phyloP scores from a whole-genome alignment of 306 rosid genomes.

The Hippophae tibetana region DNA sequence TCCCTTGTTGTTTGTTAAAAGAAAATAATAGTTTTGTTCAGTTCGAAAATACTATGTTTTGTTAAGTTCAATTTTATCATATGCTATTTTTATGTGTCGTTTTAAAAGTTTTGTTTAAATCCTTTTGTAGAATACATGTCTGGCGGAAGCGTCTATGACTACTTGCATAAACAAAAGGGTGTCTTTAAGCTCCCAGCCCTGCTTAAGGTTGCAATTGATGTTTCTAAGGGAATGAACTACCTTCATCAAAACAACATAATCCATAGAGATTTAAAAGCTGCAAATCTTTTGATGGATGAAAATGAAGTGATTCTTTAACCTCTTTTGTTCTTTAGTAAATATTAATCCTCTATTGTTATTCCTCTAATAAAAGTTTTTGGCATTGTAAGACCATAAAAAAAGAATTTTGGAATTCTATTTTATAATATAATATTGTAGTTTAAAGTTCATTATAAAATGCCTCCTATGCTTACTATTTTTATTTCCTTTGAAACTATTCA shows the following conservation, averaged over 20 bases:
- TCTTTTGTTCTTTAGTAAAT: not conserved
- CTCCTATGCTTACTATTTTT: too few species aligned
- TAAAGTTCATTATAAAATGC: too few species aligned
- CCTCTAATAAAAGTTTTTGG: not conserved
- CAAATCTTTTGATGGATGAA: constrained; percentile 98
- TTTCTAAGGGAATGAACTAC: constrained; percentile 95
- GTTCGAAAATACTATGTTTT: too few species aligned
- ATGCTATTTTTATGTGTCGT: not conserved
- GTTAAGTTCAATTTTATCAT: not conserved
- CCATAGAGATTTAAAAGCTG: constrained; percentile 92
- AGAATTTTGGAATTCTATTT: too few species aligned
- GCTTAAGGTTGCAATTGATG: constrained; percentile 80
- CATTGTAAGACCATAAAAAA: too few species aligned
- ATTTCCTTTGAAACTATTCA: too few species aligned
- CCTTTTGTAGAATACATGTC: constrained; percentile 74
- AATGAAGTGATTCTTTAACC: constrained; percentile 31
- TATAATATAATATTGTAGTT: too few species aligned
- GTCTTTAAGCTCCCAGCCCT: constrained; percentile 74
- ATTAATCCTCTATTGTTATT: not conserved
- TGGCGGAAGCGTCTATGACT: constrained; percentile 98
- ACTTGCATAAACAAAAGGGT: constrained; percentile 85
- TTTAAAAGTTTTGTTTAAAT: constrained; percentile 7
- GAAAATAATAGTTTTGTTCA: too few species aligned
- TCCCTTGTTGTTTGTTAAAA: too few species aligned
- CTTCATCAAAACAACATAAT: constrained; percentile 92